These are phyloP conservation scores for Dioscorea zingiberensis DNA, from an alignment of 106 monocot species.

Conservation along the genomic window DNA sequence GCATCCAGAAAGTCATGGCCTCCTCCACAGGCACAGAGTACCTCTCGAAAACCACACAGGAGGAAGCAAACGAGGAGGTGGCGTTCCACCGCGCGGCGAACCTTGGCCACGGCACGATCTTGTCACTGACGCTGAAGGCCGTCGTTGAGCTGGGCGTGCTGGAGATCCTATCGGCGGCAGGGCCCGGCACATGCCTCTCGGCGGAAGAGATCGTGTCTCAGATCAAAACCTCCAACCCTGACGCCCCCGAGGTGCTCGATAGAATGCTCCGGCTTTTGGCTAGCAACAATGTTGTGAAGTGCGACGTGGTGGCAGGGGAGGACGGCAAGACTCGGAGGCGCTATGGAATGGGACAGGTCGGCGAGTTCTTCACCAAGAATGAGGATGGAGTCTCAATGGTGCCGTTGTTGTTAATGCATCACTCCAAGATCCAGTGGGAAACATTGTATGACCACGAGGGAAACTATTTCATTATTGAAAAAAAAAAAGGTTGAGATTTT, in stretches of 20 bases:
- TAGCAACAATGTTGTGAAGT: conserved; percentile 13
- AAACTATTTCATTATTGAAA: no score
- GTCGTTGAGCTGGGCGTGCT: conserved; percentile 9
- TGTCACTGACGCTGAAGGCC: conserved; percentile 5
- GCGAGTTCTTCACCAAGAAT: no score
- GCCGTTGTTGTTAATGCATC: conserved; percentile 1
- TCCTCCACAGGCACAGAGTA: no score
- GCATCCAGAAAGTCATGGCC: no score
- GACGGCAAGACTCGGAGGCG: conserved; percentile 5
- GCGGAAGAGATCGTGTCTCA: no score
- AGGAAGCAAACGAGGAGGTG: neutral
- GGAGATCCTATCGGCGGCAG: no score
- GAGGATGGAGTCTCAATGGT: conserved; percentile 17
- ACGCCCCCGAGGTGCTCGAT: no score
- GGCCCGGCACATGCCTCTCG: no score
- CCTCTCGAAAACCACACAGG: no score
- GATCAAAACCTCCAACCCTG: no score
- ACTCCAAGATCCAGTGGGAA: conserved; percentile 11
- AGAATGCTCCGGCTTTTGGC: conserved; percentile 7
- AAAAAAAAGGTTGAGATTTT: no score
- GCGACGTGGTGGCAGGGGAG: conserved; percentile 3
- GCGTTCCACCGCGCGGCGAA: neutral
- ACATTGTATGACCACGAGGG: neutral
- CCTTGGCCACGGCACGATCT: neutral
- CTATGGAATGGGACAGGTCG: neutral